Percentiles rank a stretch among this genome's conserved stretches.
phyloP scores from a whole-genome alignment of 495 filamentous ascomycete genomes.

The Annulohypoxylon nitens region DNA sequence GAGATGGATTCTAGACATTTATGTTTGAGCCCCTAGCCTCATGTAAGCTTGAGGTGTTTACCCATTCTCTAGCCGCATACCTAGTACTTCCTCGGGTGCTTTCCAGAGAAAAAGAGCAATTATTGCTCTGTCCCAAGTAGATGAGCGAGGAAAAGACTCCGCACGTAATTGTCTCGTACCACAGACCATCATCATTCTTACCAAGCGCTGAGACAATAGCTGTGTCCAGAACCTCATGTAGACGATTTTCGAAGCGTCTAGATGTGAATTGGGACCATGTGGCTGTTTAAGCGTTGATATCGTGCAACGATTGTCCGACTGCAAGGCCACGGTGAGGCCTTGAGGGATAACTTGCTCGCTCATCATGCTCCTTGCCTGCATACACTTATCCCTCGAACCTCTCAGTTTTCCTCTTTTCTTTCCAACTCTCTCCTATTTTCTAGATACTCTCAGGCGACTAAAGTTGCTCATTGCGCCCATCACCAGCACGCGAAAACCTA shows the following conservation, averaged over 20 bases:
- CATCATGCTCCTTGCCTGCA: too few species aligned
- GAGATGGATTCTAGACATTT: background rate
- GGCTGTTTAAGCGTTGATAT: background rate
- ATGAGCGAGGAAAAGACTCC: background rate
- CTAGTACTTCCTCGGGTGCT: background rate
- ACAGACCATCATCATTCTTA: background rate
- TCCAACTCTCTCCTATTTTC: too few species aligned
- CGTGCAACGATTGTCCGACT: background rate
- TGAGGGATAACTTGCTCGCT: background rate
- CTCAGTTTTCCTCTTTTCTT: too few species aligned
- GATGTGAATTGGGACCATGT: background rate
- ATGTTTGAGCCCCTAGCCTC: background rate
- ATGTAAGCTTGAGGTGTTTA: background rate
- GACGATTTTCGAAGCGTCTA: background rate
- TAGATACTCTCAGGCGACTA: background rate
- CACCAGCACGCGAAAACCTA: background rate
- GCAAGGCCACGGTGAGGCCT: background rate
- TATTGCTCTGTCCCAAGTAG: background rate
- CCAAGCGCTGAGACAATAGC: background rate
- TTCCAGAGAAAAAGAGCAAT: background rate
- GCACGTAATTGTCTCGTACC: background rate
- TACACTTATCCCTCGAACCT: background rate
- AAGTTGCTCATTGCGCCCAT: background rate
- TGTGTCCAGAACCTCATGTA: background rate
- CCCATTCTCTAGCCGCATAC: background rate